Base-by-base conservation (phyloP, 345 rosid species). In the Populus pruinosa region DNA sequence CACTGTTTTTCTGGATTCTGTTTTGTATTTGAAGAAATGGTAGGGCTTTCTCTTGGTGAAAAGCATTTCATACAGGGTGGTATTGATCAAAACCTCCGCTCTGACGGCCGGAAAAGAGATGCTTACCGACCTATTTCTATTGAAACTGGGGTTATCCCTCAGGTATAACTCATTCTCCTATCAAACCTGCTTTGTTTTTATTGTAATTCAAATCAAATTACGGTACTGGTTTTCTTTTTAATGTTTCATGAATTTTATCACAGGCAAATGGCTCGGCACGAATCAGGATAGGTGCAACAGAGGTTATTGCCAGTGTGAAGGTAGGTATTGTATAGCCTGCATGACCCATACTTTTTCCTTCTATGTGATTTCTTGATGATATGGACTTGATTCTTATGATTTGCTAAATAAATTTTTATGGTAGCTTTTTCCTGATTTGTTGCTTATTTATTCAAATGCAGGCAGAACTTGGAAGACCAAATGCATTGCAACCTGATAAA, bases 241-340 rank as follows among this genome's bases (percentile, higher is more conserved):
- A 70, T 4, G 18, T 27, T 71, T 76, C 13, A 27, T 14, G 49
- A 20, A 33, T 69, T 63, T 21, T 63, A 31, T 65, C 77, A 43
- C 81, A 96, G 97, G 98, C 99, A 61, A 89, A 93, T 85, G 99
- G 95, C 75, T 96, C 98, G 6, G 93, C 98, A 27, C 90, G 93
- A 81, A 91, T 96, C 27, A 85, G 84, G 74, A 78, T 93, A 29
- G 98, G 97, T 70, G 90, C 87, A 59, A 93, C 95, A 6, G 95
- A 96, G 83, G 97, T 93, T 74, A 90, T 96, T 90, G 97, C 98
- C 23, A 86, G 96, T 84, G 97, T 93, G 72, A 96, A 96, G 98
- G 98, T 93, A 96, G 98, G 98, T 93, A 86, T 70, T 76, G 53
- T 29, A 4, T 81, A 41, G 69, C 70, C 53, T 73, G 25, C 33